Evolutionary conservation across 1,284 basidiomycete genomes (phyloP).

Genomic region (Wolfiporia cocos): DNA sequence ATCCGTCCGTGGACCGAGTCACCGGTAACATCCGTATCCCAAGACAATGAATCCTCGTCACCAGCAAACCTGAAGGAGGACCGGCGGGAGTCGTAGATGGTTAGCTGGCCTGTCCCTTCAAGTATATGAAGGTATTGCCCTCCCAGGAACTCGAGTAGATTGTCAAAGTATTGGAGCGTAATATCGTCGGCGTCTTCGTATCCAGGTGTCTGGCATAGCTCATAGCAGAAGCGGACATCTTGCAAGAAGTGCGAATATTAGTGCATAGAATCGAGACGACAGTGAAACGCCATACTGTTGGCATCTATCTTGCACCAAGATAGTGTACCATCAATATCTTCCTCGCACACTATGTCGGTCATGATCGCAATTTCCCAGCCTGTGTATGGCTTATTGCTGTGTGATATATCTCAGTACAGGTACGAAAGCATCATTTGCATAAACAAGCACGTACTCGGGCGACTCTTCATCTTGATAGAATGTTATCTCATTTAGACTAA

Average conservation of each 20-base stretch:
- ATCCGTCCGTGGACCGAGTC: too few species aligned
- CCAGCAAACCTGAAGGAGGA: conserved; percentile 5
- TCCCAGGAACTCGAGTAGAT: conserved; percentile 20
- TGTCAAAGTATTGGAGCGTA: conserved; percentile 11
- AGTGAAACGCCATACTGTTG: conserved; percentile 14
- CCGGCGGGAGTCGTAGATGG: conserved; percentile 20
- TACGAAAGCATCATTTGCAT: too few species aligned
- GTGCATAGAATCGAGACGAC: neutral
- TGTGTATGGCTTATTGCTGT: neutral
- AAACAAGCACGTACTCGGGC: too few species aligned
- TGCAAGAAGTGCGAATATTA: neutral
- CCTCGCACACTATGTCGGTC: conserved; percentile 19
- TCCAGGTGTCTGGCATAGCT: conserved; percentile 16
- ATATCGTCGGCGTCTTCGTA: conserved; percentile 15
- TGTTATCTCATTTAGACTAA: conserved; percentile 22
- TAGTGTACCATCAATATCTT: conserved; percentile 15
- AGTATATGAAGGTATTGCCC: conserved; percentile 24
- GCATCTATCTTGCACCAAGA: conserved; percentile 19
- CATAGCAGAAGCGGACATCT: neutral
- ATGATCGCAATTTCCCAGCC: conserved; percentile 27
- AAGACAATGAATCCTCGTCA: conserved; percentile 4
- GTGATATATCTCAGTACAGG: too few species aligned
- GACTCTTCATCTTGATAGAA: conserved; percentile 13
- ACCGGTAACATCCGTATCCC: too few species aligned
- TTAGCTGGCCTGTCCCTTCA: conserved; percentile 17